Conservation (phyloP, 1,139 yeast species). For the Pneumocystis sp. region DNA sequence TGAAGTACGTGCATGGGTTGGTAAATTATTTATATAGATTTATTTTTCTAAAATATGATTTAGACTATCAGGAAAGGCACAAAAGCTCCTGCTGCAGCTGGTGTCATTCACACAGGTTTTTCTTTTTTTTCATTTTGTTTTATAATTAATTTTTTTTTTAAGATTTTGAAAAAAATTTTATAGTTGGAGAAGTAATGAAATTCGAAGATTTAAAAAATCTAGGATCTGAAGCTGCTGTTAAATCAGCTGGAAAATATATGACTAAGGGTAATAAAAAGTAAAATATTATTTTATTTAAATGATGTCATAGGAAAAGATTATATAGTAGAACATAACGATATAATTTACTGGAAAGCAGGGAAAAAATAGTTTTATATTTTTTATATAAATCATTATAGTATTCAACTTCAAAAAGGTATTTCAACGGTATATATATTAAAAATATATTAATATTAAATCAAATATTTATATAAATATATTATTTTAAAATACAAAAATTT, state of each 20-base stretch:
- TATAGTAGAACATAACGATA: conserved; percentile 81
- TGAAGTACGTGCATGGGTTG: conserved; percentile 76
- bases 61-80: conserved; percentile 55
- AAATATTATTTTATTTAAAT: not conserved
- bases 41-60: not conserved
- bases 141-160: conserved; percentile 27
- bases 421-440: no score
- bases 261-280: conserved; percentile 61
- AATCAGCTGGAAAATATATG: conserved; percentile 82
- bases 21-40: not conserved
- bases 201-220: conserved; percentile 68
- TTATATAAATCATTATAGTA: not conserved
- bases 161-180: conserved; percentile 42
- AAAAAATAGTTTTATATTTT: conserved; percentile 33
- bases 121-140: conserved; percentile 16
- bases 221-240: conserved; percentile 66
- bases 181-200: conserved; percentile 75
- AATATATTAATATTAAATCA: no score
- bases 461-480: not conserved
- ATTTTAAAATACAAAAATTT: not conserved
- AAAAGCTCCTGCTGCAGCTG: conserved; percentile 85
- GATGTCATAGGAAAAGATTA: conserved; percentile 35
- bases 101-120: conserved; percentile 70
- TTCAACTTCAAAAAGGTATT: no score
- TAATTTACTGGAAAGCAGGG: conserved; percentile 41